These are phyloP conservation scores for Cercospora nicotianae DNA, from an alignment of 2,329 filamentous ascomycete genomes.

Conservation along the genomic window DNA sequence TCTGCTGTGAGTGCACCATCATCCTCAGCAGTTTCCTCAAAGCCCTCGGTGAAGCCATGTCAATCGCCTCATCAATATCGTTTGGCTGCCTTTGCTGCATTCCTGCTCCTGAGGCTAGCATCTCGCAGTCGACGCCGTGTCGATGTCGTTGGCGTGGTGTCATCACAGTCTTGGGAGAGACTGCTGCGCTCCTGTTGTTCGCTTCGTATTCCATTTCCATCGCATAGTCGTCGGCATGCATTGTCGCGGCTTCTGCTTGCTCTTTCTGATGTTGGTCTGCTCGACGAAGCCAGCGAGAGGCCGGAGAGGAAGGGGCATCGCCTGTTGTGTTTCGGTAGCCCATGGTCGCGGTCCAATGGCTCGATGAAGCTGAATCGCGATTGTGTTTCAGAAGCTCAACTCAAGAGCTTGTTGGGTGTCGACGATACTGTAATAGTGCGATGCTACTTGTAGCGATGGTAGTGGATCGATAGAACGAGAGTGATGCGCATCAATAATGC, in stretches of 20 bases:
- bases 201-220: constrained; percentile 11
- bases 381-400: neutral
- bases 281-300: constrained; percentile 11
- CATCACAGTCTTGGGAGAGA: neutral
- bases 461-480: neutral
- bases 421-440: no score
- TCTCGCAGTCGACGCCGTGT: constrained; percentile 8
- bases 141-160: neutral
- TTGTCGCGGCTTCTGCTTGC: neutral
- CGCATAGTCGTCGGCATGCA: neutral
- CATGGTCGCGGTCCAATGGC: neutral
- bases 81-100: neutral
- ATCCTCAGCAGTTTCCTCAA: constrained; percentile 16
- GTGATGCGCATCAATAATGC: neutral
- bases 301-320: constrained; percentile 9
- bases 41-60: constrained; percentile 10
- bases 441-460: neutral
- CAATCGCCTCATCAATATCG: constrained; percentile 14
- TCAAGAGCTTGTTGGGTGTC: neutral
- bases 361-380: neutral
- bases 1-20: constrained; percentile 19
- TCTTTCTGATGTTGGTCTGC: constrained; percentile 5
- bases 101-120: neutral
- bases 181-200: neutral
- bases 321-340: neutral